Evolutionary conservation across 148 eudicot genomes (phyloP).

Genomic region (Persicaria tinctoria): DNA sequence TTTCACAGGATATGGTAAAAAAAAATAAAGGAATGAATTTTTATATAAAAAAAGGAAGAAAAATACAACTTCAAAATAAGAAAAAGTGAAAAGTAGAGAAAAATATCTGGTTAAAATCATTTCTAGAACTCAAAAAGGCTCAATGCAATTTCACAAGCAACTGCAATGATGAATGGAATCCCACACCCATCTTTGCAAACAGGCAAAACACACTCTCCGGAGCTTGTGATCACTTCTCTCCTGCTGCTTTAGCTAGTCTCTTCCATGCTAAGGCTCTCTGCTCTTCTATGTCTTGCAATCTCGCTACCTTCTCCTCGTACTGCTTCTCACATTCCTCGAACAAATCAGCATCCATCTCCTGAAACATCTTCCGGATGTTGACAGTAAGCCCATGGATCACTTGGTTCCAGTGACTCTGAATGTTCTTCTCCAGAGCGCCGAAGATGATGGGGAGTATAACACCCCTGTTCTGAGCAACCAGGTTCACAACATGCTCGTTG

Average conservation of each 20-base stretch:
- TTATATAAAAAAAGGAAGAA: background rate
- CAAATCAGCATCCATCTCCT: conserved; percentile 56
- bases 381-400: conserved; percentile 59
- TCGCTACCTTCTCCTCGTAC: conserved; percentile 39
- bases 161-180: background rate
- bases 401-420: conserved; percentile 65
- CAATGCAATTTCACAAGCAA: background rate
- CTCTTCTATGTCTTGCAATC: conserved; percentile 36
- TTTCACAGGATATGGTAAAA: background rate
- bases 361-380: conserved; percentile 63
- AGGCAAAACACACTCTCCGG: background rate
- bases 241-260: conserved; percentile 42
- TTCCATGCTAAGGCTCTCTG: conserved; percentile 47
- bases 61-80: background rate
- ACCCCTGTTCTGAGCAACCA: conserved; percentile 53
- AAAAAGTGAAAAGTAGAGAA: background rate
- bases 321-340: conserved; percentile 56
- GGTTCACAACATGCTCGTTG: conserved; percentile 59
- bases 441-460: conserved; percentile 58
- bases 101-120: background rate
- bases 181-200: background rate
- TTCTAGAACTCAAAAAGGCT: background rate
- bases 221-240: conserved; percentile 20
- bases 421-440: conserved; percentile 62
- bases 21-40: too few relatives aligned